Conservation (phyloP, 495 filamentous ascomycete genomes). For the Penicillium desertorum region DNA sequence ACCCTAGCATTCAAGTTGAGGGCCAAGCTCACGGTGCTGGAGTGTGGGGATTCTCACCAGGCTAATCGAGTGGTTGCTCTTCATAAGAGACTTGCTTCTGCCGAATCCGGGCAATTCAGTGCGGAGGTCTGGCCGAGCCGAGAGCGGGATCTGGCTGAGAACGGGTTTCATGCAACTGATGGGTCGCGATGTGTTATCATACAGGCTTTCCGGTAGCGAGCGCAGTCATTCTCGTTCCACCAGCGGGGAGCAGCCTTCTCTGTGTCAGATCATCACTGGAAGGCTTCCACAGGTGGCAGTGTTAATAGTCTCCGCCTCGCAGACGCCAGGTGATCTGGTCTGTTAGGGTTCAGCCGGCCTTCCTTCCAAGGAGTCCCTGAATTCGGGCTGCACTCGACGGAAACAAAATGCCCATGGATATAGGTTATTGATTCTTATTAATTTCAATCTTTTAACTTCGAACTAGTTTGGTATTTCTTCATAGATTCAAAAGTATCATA, state of each 20-base stretch:
- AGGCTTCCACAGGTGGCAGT: no score
- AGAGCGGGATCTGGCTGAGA: constrained; percentile 17
- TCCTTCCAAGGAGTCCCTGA: no score
- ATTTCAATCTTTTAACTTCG: background rate
- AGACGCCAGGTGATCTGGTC: no score
- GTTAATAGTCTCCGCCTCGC: no score
- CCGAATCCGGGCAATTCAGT: constrained; percentile 1
- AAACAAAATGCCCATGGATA: background rate
- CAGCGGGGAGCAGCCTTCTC: no score
- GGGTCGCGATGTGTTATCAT: constrained; percentile 32
- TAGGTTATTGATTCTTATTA: background rate
- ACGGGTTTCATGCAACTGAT: constrained; percentile 26
- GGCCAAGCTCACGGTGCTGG: constrained; percentile 36
- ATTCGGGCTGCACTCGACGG: background rate
- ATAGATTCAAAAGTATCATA: constrained; percentile 1
- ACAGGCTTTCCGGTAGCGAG: background rate
- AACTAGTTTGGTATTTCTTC: background rate
- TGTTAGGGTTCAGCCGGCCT: no score
- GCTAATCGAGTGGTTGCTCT: constrained; percentile 34
- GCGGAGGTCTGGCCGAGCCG: constrained; percentile 23
- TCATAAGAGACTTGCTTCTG: constrained; percentile 11
- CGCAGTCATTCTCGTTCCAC: background rate
- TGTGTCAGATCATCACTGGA: no score
- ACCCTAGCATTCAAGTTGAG: constrained; percentile 20
- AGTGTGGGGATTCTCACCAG: constrained; percentile 40